Base-by-base conservation (phyloP, 495 filamentous ascomycete genomes). In the Penicillium psychrofluorescens region DNA sequence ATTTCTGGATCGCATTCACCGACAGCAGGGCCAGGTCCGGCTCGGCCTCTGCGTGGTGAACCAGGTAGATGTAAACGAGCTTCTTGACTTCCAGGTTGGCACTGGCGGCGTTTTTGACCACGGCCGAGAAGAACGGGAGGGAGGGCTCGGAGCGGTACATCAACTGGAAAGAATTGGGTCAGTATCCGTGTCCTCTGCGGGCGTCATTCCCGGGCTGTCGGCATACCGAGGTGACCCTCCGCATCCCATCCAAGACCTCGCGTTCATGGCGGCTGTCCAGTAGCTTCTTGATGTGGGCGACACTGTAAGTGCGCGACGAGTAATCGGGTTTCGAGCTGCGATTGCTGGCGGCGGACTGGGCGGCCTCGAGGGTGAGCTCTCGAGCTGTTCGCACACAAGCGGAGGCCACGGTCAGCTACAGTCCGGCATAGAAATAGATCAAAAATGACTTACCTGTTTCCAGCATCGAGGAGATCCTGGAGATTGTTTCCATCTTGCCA, bases 1-100 rank as follows among this genome's bases (percentile, higher is more conserved):
- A 91, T 63, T 95, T 96, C 60, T 97, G 92, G 52, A 98, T 96
- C 10, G 91, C 91, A 64, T 98, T 98, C 73, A 98, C 96, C 34
- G 90, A 94, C 13, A 98, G 75, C 8, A 98, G 76, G 37, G 94
- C 90, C 28, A 95, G 84, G 62, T 98, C 92, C 31, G 91, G 92
- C 51, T 95, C 91, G 35, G 85, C 78, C 60, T 96, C 92, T 56
- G 92, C 91, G 78, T 97, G 88, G 58, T 90, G 85, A 47, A 96
- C 82, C 45, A 98, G 81, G 63, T 95, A 96, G 59, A 95, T 95
- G 72, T 97, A 96, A 44, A 98, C 92, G 37, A 98, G 78, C 59
- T 96, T 97, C 66, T 95, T 94, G 55, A 96, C 87, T 61, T 95
- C 89, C 56, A 95, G 74, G 52, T 84, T 90, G 27, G 90, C 81